Evolutionary conservation across 148 eudicot species (phyloP).

Genomic region (Heliamphora exappendiculata): DNA sequence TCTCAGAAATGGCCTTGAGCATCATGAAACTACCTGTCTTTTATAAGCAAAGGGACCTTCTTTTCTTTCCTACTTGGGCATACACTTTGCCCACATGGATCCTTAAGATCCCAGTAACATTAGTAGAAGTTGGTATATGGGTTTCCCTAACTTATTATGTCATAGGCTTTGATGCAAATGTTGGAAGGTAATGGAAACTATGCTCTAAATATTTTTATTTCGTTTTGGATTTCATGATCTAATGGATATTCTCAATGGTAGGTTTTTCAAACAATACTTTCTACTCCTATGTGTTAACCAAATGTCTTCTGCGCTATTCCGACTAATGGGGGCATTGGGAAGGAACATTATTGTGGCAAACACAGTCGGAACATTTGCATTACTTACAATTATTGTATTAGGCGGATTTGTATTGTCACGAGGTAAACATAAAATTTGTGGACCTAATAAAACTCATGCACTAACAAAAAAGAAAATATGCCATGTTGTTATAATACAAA

Average conservation of each 20-base stretch:
- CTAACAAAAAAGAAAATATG: too few species aligned
- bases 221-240: neutral
- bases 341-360: conserved; percentile 32
- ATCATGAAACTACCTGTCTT: conserved; percentile 69
- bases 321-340: conserved; percentile 26
- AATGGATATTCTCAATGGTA: conserved; percentile 1
- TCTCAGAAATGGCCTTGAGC: conserved; percentile 61
- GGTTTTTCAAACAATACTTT: conserved; percentile 28
- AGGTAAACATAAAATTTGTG: conserved; percentile 16
- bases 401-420: conserved; percentile 34
- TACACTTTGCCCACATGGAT: conserved; percentile 68
- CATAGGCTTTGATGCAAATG: conserved; percentile 66
- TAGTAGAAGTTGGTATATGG: conserved; percentile 64
- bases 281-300: conserved; percentile 25
- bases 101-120: conserved; percentile 62
- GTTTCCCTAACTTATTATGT: conserved; percentile 55
- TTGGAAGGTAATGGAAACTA: conserved; percentile 26
- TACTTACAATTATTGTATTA: conserved; percentile 21
- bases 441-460: too few species aligned
- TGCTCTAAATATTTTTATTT: neutral
- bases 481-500: too few species aligned
- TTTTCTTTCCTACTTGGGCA: conserved; percentile 83
- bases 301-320: conserved; percentile 26
- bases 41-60: conserved; percentile 77
- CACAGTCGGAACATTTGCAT: conserved; percentile 29